These are phyloP conservation scores for Eimeria tenella DNA, from an alignment of 169 alveolate genomes.

Conservation along the genomic window DNA sequence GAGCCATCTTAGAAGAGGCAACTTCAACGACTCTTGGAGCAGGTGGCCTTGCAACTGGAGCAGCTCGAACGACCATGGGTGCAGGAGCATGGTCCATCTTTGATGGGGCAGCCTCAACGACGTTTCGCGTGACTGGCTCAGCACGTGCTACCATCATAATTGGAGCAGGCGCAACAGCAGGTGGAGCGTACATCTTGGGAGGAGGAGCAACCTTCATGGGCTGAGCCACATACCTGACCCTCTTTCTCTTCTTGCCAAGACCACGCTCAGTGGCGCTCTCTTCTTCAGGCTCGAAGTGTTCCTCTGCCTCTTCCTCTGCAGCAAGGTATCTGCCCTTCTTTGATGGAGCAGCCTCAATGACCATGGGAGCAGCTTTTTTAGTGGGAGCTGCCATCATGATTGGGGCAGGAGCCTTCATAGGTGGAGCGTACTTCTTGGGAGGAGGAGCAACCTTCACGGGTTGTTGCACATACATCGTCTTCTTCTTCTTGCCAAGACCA, in stretches of 20 bases:
- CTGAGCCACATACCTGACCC: background rate
- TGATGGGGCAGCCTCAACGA: no score
- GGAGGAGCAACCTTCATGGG: background rate
- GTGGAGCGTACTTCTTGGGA: background rate
- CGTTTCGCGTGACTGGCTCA: constrained; percentile 20
- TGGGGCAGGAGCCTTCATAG: constrained; percentile 14
- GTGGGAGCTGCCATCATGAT: background rate
- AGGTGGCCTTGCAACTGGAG: no score
- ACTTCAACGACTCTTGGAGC: background rate
- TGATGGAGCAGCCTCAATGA: constrained; percentile 19
- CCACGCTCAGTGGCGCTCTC: constrained; percentile 26
- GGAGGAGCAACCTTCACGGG: background rate
- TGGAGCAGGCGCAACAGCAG: constrained; percentile 11
- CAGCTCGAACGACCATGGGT: background rate
- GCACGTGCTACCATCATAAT: constrained; percentile 23
- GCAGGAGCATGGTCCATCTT: background rate
- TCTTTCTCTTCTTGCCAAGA: constrained; percentile 47
- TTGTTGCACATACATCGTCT: background rate
- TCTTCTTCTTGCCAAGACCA: constrained; percentile 49
- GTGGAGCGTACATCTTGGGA: background rate
- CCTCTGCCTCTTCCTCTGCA: constrained; percentile 19
- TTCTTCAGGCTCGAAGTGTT: background rate
- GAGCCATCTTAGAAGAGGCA: constrained; percentile 7
- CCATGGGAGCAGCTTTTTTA: background rate
- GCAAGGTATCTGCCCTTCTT: constrained; percentile 52